Conservation (phyloP, 192 early-diverging fungal species). For the Backusella macrospora region DNA sequence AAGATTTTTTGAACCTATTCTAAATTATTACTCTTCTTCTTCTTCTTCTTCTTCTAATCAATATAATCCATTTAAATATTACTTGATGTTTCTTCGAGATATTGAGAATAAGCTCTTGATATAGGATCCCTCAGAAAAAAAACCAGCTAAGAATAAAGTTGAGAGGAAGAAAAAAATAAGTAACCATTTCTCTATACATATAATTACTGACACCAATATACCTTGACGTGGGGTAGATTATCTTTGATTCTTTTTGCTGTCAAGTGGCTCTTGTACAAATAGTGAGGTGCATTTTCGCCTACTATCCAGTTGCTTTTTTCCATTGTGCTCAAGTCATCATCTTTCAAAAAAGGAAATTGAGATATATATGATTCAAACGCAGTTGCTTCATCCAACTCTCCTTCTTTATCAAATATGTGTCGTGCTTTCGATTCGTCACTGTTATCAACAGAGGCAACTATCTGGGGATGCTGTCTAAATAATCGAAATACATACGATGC, state of each 20-base stretch:
- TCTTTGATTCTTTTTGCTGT: slow-evolving; percentile 49
- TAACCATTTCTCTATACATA: neutral
- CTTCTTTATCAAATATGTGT: slow-evolving; percentile 28
- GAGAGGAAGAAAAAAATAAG: neutral
- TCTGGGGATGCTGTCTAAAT: slow-evolving; percentile 50
- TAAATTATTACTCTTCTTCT: slow-evolving; percentile 1
- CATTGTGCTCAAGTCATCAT: slow-evolving; percentile 19
- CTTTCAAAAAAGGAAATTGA: slow-evolving; percentile 30
- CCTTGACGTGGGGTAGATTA: slow-evolving; percentile 53
- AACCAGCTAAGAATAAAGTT: slow-evolving; percentile 25
- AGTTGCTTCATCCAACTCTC: slow-evolving; percentile 11
- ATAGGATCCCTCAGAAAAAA: slow-evolving; percentile 56
- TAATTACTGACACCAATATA: neutral
- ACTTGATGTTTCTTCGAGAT: slow-evolving; percentile 28
- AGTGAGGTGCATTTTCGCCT: slow-evolving; percentile 41
- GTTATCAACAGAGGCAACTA: slow-evolving; percentile 44
- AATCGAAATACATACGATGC: slow-evolving; percentile 47
- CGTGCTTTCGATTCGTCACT: slow-evolving; percentile 27
- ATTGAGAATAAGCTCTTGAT: slow-evolving; percentile 54
- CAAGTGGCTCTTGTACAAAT: slow-evolving; percentile 34
- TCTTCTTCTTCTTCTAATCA: neutral
- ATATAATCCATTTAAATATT: neutral
- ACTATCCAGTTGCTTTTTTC: slow-evolving; percentile 27
- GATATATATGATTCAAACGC: slow-evolving; percentile 38
- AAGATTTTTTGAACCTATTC: neutral